Evolutionary conservation across 768 basidiomycete genomes (phyloP).

Genomic region (Fomitopsis pulvina): DNA sequence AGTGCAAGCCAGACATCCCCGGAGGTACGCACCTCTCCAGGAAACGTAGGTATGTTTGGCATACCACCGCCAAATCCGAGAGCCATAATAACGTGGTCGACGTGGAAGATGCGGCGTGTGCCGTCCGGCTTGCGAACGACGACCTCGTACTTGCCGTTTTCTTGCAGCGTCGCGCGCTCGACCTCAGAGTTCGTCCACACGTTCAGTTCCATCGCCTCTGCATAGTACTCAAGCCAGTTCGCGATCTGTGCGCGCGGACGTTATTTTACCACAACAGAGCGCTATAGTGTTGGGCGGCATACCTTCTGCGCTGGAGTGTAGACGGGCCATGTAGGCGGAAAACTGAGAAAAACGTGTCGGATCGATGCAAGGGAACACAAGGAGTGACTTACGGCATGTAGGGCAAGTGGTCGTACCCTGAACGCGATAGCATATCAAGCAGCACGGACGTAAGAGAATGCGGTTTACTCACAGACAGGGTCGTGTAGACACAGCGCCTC

Average conservation of each 20-base stretch:
- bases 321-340: constrained; percentile 54
- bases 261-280: not conserved
- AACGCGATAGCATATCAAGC: not conserved
- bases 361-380: not conserved
- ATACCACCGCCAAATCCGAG: constrained; percentile 32
- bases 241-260: constrained; percentile 39
- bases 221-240: constrained; percentile 63
- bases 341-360: constrained; percentile 26
- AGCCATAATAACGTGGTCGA: constrained; percentile 31
- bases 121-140: constrained; percentile 29
- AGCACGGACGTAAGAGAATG: not conserved
- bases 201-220: constrained; percentile 51
- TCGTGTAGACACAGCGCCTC: constrained; percentile 62
- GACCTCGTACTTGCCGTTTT: constrained; percentile 24
- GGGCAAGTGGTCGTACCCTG: constrained; percentile 43
- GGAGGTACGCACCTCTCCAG: constrained; percentile 17
- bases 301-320: constrained; percentile 50
- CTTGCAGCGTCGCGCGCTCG: constrained; percentile 17
- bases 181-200: constrained; percentile 42
- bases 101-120: constrained; percentile 22
- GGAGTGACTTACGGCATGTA: constrained; percentile 39
- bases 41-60: constrained; percentile 30
- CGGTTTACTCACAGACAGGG: constrained; percentile 48
- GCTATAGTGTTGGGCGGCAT: not conserved
- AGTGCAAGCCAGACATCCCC: too few relatives aligned